Evolutionary conservation across 202 grass and related monocot genomes (phyloP).

Genomic region (Dendrocalamus latiflorus): DNA sequence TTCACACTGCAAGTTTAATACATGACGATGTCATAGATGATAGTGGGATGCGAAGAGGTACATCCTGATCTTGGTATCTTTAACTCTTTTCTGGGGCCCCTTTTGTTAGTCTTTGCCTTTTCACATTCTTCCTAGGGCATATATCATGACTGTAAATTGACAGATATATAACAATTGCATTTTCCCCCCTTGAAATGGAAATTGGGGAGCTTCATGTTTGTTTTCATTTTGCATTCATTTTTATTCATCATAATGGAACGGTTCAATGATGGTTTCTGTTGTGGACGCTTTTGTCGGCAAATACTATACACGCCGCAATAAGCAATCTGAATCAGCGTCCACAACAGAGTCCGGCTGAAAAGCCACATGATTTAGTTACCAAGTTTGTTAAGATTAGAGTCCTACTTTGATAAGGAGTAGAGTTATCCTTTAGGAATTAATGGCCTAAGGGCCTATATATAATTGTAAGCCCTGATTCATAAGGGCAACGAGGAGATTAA

Average conservation of each 20-base stretch:
- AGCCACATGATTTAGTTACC: no score
- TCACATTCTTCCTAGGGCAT: neutral
- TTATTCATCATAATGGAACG: neutral
- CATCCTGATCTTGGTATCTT: neutral
- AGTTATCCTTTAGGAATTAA: no score
- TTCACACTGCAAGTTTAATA: constrained; percentile 97
- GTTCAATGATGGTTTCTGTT: no score
- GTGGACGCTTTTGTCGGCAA: no score
- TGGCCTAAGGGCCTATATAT: no score
- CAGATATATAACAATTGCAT: neutral
- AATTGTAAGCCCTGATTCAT: no score
- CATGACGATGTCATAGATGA: constrained; percentile 98
- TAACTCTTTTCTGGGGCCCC: neutral
- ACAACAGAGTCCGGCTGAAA: no score
- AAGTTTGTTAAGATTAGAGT: no score
- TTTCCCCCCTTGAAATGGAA: neutral
- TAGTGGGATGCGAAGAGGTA: constrained; percentile 92
- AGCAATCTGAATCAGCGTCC: no score
- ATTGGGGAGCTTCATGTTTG: constrained; percentile 6
- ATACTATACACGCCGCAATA: no score
- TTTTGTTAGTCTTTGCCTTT: neutral
- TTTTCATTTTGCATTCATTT: constrained; percentile 5
- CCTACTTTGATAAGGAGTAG: no score
- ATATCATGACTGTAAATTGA: neutral
- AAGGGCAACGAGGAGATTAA: no score